Evolutionary conservation across 139 green algal genomes (phyloP).

Genomic region (Volvox africanus): DNA sequence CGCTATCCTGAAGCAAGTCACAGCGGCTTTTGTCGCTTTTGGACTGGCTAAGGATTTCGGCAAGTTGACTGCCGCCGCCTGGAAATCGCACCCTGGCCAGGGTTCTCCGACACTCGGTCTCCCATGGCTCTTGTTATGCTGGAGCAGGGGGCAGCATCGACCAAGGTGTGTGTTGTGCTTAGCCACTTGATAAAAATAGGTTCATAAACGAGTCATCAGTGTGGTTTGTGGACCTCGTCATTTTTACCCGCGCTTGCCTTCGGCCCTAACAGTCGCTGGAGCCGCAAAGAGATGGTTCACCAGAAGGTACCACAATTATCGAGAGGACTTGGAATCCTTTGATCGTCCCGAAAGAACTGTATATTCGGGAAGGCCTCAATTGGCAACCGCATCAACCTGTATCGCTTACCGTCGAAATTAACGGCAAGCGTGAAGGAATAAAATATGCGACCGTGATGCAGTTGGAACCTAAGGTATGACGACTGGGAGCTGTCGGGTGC

Average conservation of each 20-base stretch:
- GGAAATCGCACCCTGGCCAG: not conserved
- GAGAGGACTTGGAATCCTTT: conserved; percentile 14
- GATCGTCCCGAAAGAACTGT: not conserved
- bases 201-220: not conserved
- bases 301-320: not conserved
- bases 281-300: not conserved
- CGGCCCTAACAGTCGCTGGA: not conserved
- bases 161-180: not conserved
- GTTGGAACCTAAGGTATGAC: not conserved
- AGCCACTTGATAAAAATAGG: not conserved
- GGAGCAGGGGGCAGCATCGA: not conserved
- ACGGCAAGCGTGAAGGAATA: conserved; percentile 19
- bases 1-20: not conserved
- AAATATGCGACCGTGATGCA: conserved; percentile 48
- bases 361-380: not conserved
- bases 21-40: not conserved
- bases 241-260: not conserved
- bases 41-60: not conserved
- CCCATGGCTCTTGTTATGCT: no score
- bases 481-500: not conserved
- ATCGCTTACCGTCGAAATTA: conserved; percentile 27
- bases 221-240: not conserved
- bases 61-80: not conserved
- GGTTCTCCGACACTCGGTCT: not conserved
- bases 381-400: not conserved